phyloP scores from a whole-genome alignment of 1,284 basidiomycete genomes.

The Leccinum pachyderme region DNA sequence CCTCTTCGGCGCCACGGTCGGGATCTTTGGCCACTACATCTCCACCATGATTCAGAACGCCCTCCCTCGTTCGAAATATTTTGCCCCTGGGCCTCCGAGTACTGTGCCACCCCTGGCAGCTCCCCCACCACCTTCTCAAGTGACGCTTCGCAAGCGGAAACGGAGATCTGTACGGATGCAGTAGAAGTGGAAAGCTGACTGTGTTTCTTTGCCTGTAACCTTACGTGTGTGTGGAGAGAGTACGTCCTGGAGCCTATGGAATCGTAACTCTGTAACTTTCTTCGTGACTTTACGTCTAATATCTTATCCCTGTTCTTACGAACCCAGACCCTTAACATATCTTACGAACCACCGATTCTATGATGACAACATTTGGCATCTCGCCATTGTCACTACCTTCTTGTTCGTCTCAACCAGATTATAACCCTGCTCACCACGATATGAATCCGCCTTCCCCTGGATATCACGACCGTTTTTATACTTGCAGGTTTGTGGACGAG shows the following conservation, averaged over 20 bases:
- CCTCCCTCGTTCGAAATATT: constrained; percentile 17
- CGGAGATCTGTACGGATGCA: constrained; percentile 26
- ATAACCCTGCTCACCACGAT: background rate
- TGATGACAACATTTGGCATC: background rate
- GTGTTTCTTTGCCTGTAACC: background rate
- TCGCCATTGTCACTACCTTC: constrained; percentile 8
- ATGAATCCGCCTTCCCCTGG: background rate
- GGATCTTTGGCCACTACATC: constrained; percentile 42
- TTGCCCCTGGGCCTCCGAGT: constrained; percentile 5
- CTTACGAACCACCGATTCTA: no score
- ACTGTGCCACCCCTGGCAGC: constrained; percentile 1
- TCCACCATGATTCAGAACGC: constrained; percentile 14
- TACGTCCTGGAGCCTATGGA: background rate
- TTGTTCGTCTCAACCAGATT: background rate
- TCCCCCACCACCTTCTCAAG: constrained; percentile 11
- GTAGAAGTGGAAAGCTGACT: constrained; percentile 5
- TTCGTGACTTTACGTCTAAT: no score
- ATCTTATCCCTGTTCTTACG: no score
- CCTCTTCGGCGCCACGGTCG: constrained; percentile 51
- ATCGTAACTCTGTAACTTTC: background rate
- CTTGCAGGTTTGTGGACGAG: constrained; percentile 54
- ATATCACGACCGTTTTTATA: constrained; percentile 8
- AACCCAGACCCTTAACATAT: no score
- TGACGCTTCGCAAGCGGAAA: constrained; percentile 22
- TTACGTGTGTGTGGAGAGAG: background rate